Evolutionary conservation across 225 moss, liverwort and hornwort genomes (phyloP).

Genomic region (Anthoceros angustus): DNA sequence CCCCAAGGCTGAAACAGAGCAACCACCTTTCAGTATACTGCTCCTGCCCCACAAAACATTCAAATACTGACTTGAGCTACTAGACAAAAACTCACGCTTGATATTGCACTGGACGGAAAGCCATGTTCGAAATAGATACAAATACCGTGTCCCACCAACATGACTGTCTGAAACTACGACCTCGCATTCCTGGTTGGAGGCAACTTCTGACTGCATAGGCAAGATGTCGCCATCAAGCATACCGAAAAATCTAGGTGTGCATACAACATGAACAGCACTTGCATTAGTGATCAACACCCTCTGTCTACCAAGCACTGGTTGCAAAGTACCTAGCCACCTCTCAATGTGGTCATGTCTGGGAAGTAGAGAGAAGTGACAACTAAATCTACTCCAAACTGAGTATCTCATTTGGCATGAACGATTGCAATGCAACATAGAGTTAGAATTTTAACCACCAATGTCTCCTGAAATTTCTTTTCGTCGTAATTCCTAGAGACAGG

Average conservation of each 20-base stretch:
- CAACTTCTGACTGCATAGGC: slow-evolving; percentile 34
- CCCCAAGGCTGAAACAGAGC: not conserved
- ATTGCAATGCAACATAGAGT: slow-evolving; percentile 66
- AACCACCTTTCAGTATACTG: not conserved
- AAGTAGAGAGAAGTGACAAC: too few relatives aligned
- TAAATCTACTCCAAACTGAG: not conserved
- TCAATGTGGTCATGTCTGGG: too few relatives aligned
- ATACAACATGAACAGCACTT: not conserved
- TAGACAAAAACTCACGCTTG: not conserved
- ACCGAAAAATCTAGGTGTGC: not conserved
- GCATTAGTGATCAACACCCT: not conserved
- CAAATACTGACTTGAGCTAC: not conserved
- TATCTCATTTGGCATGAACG: slow-evolving; percentile 54
- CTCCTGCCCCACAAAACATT: not conserved
- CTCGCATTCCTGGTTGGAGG: slow-evolving; percentile 30
- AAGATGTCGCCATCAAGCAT: not conserved
- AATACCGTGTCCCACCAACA: slow-evolving; percentile 51
- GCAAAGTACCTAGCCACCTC: not conserved
- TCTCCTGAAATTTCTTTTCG: slow-evolving; percentile 47
- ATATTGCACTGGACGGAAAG: slow-evolving; percentile 12
- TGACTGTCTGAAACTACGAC: slow-evolving; percentile 70
- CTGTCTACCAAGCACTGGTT: not conserved
- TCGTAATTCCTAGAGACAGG: slow-evolving; percentile 20
- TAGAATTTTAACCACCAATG: slow-evolving; percentile 57
- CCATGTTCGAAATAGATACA: slow-evolving; percentile 72